Conservation (phyloP, 805 yeast genomes). For the Huiozyma naganishii region DNA sequence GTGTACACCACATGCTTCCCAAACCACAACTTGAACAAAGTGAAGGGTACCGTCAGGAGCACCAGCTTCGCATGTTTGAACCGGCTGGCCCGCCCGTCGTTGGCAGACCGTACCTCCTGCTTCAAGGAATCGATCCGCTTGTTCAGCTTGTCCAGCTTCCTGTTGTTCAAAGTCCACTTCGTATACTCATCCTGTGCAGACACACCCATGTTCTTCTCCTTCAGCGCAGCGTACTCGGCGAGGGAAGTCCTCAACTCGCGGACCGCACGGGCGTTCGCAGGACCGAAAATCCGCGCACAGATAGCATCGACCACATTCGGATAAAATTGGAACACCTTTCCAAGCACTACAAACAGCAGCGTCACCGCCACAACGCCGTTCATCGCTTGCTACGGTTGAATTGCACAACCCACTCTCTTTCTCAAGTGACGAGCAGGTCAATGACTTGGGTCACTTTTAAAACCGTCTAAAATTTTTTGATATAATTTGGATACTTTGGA, state of each 20-base stretch:
- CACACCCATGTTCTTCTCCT: constrained; percentile 45
- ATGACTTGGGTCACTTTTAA: too few relatives aligned
- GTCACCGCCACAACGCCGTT: too few relatives aligned
- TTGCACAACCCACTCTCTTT: too few relatives aligned
- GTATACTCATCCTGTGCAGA: constrained; percentile 93
- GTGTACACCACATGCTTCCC: constrained; percentile 24
- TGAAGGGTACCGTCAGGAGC: constrained; percentile 25
- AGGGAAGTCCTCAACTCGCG: constrained; percentile 15
- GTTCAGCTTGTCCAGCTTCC: constrained; percentile 50
- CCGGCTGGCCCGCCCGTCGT: constrained; percentile 2
- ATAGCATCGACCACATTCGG: too few relatives aligned
- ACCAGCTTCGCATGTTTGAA: constrained; percentile 8
- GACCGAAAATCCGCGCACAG: too few relatives aligned
- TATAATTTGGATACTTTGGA: too few relatives aligned
- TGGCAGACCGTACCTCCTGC: constrained; percentile 25
- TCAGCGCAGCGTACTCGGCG: constrained; percentile 36
- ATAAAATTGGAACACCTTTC: too few relatives aligned
- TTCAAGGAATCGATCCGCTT: constrained; percentile 39
- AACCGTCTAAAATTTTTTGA: too few relatives aligned
- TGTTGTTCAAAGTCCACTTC: constrained; percentile 85
- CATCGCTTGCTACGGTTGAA: too few relatives aligned
- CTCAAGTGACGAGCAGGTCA: too few relatives aligned
- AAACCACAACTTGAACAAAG: constrained; percentile 23
- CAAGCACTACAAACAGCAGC: too few relatives aligned
- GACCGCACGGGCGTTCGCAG: not conserved